These are phyloP conservation scores for Hymenoscyphus infarciens DNA, from an alignment of 2,329 filamentous ascomycete species.

Conservation along the genomic window DNA sequence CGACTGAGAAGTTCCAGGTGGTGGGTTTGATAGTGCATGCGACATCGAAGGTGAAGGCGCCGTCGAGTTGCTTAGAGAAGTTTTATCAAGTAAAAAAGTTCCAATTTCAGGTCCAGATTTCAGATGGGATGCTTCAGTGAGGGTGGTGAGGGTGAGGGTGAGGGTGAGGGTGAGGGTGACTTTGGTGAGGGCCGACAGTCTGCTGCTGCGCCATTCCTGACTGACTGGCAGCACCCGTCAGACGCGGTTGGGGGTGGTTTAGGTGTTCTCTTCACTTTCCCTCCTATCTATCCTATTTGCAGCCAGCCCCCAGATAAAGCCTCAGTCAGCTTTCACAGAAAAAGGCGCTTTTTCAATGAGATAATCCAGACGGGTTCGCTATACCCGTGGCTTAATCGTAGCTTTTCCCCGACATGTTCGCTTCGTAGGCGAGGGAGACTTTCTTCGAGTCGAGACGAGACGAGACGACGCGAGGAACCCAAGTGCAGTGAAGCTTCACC, in stretches of 20 bases:
- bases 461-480: no score
- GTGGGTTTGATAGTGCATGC: slow-evolving; percentile 27
- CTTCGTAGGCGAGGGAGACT: not conserved
- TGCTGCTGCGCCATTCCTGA: slow-evolving; percentile 6
- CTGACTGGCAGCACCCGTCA: not conserved
- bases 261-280: not conserved
- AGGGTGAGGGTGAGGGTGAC: not conserved
- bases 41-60: slow-evolving; percentile 35
- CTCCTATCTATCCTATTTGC: no score
- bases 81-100: not conserved
- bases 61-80: not conserved
- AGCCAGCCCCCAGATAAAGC: not conserved
- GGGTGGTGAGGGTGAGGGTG: not conserved
- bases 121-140: not conserved
- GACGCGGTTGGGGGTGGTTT: not conserved
- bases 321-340: not conserved
- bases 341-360: not conserved
- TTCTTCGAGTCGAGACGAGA: no score
- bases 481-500: not conserved
- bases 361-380: not conserved
- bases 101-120: not conserved
- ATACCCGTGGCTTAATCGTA: not conserved
- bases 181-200: not conserved
- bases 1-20: slow-evolving; percentile 13
- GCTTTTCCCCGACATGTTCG: not conserved